These are phyloP conservation scores for Zea mays DNA, from an alignment of 176 grass and related monocot species.

Conservation along the genomic window DNA sequence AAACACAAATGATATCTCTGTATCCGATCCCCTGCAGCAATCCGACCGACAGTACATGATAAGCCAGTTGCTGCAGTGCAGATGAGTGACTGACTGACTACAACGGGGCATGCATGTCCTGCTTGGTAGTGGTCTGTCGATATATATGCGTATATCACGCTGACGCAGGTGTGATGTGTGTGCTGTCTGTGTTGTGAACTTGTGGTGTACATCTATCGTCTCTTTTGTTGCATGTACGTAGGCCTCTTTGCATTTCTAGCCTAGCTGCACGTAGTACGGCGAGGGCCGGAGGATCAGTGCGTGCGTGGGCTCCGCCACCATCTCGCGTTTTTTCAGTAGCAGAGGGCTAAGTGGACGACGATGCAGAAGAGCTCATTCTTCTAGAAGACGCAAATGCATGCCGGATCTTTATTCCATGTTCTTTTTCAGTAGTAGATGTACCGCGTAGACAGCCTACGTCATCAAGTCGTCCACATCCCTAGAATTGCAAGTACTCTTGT, in stretches of 20 bases:
- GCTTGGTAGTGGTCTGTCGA: neutral
- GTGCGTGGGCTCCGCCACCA: slow-evolving; percentile 17
- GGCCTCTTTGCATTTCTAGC: neutral
- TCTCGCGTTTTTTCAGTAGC: neutral
- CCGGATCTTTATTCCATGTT: neutral
- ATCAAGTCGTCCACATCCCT: no score
- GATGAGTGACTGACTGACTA: no score
- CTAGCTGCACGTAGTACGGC: slow-evolving; percentile 15
- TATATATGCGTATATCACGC: slow-evolving; percentile 37
- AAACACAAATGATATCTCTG: no score
- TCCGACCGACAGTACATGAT: neutral
- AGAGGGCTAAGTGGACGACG: slow-evolving; percentile 23
- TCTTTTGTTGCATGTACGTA: neutral
- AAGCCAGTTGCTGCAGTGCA: neutral
- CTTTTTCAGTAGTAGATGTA: no score
- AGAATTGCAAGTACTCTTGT: neutral
- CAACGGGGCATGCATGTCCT: neutral
- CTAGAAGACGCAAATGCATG: slow-evolving; percentile 27
- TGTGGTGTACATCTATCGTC: no score
- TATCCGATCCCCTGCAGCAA: no score
- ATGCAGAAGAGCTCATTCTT: slow-evolving; percentile 15
- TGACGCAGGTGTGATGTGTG: slow-evolving; percentile 37
- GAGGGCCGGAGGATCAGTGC: neutral
- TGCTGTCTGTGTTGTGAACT: no score
- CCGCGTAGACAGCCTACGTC: neutral